These are phyloP conservation scores for Funneliformis geosporum DNA, from an alignment of 192 early-diverging fungal genomes.

Conservation along the genomic window DNA sequence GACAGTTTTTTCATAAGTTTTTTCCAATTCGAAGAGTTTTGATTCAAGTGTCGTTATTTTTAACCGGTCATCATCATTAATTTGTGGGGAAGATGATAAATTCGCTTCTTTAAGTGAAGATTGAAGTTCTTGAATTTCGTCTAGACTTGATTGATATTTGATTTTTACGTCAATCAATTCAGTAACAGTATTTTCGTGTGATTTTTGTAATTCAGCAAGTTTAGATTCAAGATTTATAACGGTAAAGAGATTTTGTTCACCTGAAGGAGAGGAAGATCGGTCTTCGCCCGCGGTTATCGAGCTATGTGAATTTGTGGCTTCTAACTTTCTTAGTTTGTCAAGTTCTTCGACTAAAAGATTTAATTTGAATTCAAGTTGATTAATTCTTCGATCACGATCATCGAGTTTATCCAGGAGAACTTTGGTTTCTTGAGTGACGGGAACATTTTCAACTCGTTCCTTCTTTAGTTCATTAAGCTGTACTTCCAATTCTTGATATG, in stretches of 20 bases:
- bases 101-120: not conserved
- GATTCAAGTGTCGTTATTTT: not conserved
- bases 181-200: not conserved
- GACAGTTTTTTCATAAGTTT: not conserved
- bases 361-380: slow-evolving; percentile 3
- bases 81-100: not conserved
- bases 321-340: not conserved
- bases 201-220: slow-evolving; percentile 1
- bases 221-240: slow-evolving; percentile 11
- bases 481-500: not conserved
- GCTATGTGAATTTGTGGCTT: not conserved
- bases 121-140: not conserved
- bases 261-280: not conserved
- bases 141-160: slow-evolving; percentile 21
- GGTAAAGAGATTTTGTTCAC: slow-evolving; percentile 1
- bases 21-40: not conserved
- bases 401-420: not conserved
- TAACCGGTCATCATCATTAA: not conserved
- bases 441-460: not conserved
- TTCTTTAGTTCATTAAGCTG: not conserved
- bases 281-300: not conserved
- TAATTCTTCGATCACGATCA: not conserved
- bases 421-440: not conserved
- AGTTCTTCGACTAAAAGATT: not conserved
- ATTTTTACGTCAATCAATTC: slow-evolving; percentile 8